phyloP scores from a whole-genome alignment of 371 early-diverging fungal species.

The Mucor piriformis region DNA sequence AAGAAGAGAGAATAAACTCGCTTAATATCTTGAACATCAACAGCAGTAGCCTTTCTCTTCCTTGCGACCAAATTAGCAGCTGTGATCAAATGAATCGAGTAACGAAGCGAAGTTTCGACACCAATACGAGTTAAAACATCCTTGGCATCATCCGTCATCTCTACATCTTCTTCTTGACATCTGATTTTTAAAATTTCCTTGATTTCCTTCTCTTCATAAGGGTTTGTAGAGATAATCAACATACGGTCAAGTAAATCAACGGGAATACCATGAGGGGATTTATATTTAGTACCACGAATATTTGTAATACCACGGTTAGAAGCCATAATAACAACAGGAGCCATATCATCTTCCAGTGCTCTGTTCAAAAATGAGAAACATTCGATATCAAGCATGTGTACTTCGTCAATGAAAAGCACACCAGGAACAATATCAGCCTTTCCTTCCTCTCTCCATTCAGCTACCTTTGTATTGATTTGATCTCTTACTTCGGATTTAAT shows the following conservation, averaged over 20 bases:
- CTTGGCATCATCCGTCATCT: conserved; percentile 92
- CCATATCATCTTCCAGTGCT: conserved; percentile 92
- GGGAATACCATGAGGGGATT: conserved; percentile 96
- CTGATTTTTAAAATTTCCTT: conserved; percentile 89
- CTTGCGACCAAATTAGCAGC: conserved; percentile 87
- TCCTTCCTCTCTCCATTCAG: conserved; percentile 99
- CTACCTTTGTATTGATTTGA: conserved; percentile 97
- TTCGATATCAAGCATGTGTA: conserved; percentile 99
- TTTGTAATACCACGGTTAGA: conserved; percentile 94
- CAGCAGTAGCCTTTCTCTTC: conserved; percentile 88
- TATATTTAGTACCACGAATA: conserved; percentile 94
- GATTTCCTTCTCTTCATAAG: conserved; percentile 89
- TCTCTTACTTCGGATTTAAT: conserved; percentile 97
- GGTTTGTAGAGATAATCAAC: conserved; percentile 88
- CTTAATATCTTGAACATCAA: conserved; percentile 91
- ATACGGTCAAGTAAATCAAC: conserved; percentile 96
- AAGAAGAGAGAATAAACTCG: conserved; percentile 92
- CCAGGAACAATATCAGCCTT: conserved; percentile 98
- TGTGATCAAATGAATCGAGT: conserved; percentile 97
- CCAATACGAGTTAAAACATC: conserved; percentile 92
- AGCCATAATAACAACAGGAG: conserved; percentile 98
- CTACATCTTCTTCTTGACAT: conserved; percentile 96
- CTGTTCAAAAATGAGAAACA: conserved; percentile 98
- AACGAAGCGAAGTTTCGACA: conserved; percentile 90
- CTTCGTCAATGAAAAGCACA: conserved; percentile 98